Conservation (phyloP, 805 yeast genomes). For the Vanderwaltozyma verrucispora region DNA sequence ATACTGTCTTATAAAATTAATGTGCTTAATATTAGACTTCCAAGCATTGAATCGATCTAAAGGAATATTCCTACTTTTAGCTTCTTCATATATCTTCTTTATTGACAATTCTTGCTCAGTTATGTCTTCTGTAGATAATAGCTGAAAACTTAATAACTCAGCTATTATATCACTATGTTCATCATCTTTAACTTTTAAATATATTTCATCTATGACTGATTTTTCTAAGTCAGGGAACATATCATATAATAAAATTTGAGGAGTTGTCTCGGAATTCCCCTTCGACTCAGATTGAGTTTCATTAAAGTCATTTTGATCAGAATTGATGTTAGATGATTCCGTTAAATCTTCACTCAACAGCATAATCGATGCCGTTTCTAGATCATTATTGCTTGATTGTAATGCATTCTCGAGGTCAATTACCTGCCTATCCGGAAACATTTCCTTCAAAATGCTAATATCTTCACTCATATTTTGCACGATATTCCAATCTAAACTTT, state of each 20-base stretch:
- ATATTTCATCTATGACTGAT: conserved; percentile 22
- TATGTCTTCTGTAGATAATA: conserved; percentile 8
- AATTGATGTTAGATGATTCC: too few relatives aligned
- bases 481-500: too few relatives aligned
- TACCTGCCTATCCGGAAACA: conserved; percentile 17
- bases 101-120: conserved; percentile 6
- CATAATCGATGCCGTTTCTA: conserved; percentile 1
- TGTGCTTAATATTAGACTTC: conserved; percentile 12
- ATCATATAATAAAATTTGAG: conserved; percentile 10
- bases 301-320: too few relatives aligned
- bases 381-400: conserved; percentile 1
- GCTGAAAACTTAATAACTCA: conserved; percentile 12
- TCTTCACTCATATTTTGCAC: too few relatives aligned
- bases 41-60: conserved; percentile 4
- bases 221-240: conserved; percentile 38
- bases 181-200: conserved; percentile 23
- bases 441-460: background rate
- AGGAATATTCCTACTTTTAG: background rate
- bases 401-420: conserved; percentile 10
- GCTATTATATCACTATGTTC: conserved; percentile 13
- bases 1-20: conserved; percentile 14
- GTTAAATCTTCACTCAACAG: background rate
- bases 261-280: background rate
- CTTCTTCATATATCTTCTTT: conserved; percentile 1
- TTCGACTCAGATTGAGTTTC: too few relatives aligned